phyloP scores from a whole-genome alignment of 495 filamentous ascomycete genomes.

The Tuber borchii region DNA sequence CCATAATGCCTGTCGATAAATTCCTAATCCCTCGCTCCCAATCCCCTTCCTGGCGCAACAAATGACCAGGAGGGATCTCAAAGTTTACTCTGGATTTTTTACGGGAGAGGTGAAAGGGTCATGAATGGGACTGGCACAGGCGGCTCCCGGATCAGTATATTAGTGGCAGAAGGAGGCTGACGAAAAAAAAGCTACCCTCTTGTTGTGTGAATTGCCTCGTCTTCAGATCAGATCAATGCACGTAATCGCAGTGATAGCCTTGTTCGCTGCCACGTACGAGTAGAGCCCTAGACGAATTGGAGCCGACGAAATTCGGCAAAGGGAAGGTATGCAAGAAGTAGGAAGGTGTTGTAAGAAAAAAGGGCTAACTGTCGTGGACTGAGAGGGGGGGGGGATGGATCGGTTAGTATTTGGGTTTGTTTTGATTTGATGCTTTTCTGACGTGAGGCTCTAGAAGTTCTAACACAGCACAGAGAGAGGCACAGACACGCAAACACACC shows the following conservation, averaged over 20 bases:
- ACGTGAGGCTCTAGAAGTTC: not conserved
- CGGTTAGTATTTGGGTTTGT: conserved; percentile 1
- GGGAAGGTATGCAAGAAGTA: not conserved
- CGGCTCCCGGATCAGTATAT: not conserved
- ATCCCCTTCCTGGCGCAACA: not conserved
- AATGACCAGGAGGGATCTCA: conserved; percentile 1
- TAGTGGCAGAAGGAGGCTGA: not conserved
- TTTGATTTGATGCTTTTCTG: not conserved
- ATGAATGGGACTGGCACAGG: conserved; percentile 4
- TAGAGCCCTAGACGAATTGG: not conserved
- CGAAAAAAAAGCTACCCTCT: conserved; percentile 1
- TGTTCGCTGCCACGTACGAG: conserved; percentile 4
- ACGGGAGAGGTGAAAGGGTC: not conserved
- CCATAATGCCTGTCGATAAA: conserved; percentile 13
- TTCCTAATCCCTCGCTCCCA: conserved; percentile 17
- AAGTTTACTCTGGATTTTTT: not conserved
- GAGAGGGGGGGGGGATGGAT: not conserved
- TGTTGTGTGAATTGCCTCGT: not conserved
- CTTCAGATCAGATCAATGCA: conserved; percentile 2
- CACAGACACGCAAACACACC: not conserved
- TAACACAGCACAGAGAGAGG: not conserved
- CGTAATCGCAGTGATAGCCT: not conserved
- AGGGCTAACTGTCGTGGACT: not conserved
- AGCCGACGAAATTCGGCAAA: not conserved
- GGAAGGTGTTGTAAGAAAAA: conserved; percentile 1